phyloP scores from a whole-genome alignment of 495 filamentous ascomycete genomes.

The Lindgomyces ingoldianus region DNA sequence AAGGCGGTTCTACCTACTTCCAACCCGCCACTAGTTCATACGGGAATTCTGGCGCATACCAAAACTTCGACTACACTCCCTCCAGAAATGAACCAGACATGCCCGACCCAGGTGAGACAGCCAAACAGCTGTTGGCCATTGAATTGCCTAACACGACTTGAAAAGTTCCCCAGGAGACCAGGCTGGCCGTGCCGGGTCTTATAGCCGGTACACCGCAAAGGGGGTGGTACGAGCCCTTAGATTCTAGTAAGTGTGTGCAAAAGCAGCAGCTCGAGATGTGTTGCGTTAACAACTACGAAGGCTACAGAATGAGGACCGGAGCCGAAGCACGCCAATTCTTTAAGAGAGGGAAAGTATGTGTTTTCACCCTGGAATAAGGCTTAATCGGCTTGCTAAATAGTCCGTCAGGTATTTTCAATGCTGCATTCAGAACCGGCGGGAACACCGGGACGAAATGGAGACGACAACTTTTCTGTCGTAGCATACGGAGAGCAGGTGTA shows the following conservation, averaged over 20 bases:
- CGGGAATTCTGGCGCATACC: neutral
- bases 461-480: constrained; percentile 10
- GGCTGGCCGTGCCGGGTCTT: too few species aligned
- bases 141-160: neutral
- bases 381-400: neutral
- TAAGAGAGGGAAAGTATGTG: neutral
- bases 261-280: neutral
- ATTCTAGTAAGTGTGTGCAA: neutral
- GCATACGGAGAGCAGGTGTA: constrained; percentile 10
- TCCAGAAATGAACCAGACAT: neutral
- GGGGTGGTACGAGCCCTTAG: neutral
- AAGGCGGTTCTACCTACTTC: neutral
- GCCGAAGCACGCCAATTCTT: neutral
- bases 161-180: too few species aligned
- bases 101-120: neutral
- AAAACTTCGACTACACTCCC: neutral
- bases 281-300: neutral
- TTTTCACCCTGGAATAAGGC: neutral
- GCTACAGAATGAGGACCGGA: neutral
- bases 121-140: neutral
- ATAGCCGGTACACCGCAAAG: neutral
- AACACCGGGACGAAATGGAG: neutral
- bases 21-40: neutral
- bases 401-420: constrained; percentile 26
- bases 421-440: constrained; percentile 21